Base-by-base conservation (phyloP, 805 yeast genomes). In the Lipomyces yamadae region DNA sequence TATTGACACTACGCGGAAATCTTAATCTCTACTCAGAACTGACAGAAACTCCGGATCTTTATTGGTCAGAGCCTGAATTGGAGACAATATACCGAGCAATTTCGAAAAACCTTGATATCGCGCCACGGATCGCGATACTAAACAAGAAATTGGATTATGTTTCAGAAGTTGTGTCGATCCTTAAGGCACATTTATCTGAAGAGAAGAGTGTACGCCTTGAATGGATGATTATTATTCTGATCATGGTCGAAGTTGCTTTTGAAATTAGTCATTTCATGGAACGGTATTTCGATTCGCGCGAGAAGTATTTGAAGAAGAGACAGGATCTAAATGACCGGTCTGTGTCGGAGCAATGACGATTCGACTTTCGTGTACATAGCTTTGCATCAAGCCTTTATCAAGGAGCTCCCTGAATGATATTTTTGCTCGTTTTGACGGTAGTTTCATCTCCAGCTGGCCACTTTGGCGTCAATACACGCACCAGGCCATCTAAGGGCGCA, bases 121-220 rank as follows among this genome's bases (percentile, higher is more conserved):
- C 83, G 37, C 90, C 94, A 4, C 81, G 98, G 68, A 90, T 92
- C 58, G 81, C 86, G 37, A 91, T 92, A 45, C 79, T 93, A 75
- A 93, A 93, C 76, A 83, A 92, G 62, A 92, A 92, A 76, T 79
- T 93, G 66, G 98, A 93, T 76, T 93, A 93, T 77, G 92, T 96
- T 1, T 88, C 96, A 0, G 97, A 93, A 68, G 96, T 92, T 75
- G 89, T 91, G 15, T 83, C 91, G 11, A 93, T 92, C 1, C 80
- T 93, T 48, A 81, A 92, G 69, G 84, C 88, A 29, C 88, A 92
- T 2, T 76, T 92, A 67, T 89, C 87, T 64, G 97, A 92, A 72
- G 86, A 87, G 72, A 90, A 89, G 67, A 84, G 94, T 42, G 84
- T 91, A 2, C 80, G 92, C 29, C 79, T 93, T 56, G 98, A 93